A percentile compares a stretch with the other conserved stretches of the same genome.
phyloP scores from a whole-genome alignment of 805 yeast species.

The Wickerhamiella sergipiensis region DNA sequence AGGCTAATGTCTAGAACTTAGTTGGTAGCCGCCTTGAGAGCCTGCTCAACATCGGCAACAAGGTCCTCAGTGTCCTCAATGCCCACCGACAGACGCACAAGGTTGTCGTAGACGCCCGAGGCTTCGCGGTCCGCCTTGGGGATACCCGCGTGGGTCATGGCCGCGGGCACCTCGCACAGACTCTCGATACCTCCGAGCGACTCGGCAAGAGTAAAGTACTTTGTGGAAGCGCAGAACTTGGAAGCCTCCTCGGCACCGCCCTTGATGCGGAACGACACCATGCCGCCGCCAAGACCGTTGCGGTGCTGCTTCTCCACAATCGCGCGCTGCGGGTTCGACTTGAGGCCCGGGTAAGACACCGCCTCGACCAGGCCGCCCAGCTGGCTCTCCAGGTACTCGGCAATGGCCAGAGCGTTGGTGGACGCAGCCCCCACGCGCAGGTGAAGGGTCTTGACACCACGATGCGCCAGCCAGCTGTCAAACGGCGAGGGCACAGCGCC shows the following conservation, averaged over 20 bases:
- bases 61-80: slow-evolving; percentile 73
- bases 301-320: slow-evolving; percentile 66
- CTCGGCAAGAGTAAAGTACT: slow-evolving; percentile 75
- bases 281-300: slow-evolving; percentile 80
- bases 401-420: slow-evolving; percentile 49
- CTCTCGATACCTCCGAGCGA: slow-evolving; percentile 86
- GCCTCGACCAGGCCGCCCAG: slow-evolving; percentile 37
- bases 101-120: slow-evolving; percentile 68
- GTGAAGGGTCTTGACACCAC: slow-evolving; percentile 80
- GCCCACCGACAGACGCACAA: slow-evolving; percentile 75
- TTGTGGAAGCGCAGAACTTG: slow-evolving; percentile 56
- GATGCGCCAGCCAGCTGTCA: slow-evolving; percentile 85
- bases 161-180: slow-evolving; percentile 74
- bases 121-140: slow-evolving; percentile 65
- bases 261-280: slow-evolving; percentile 73
- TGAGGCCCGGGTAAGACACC: slow-evolving; percentile 77
- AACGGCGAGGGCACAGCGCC: slow-evolving; percentile 86
- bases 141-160: slow-evolving; percentile 87
- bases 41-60: slow-evolving; percentile 56
- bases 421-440: slow-evolving; percentile 64
- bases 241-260: slow-evolving; percentile 74
- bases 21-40: slow-evolving; percentile 33
- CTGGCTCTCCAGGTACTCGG: slow-evolving; percentile 39
- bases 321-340: slow-evolving; percentile 46
- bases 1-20: neutral